Base-by-base conservation (phyloP, 148 eudicot genomes). In the Chenopodium formosanum region DNA sequence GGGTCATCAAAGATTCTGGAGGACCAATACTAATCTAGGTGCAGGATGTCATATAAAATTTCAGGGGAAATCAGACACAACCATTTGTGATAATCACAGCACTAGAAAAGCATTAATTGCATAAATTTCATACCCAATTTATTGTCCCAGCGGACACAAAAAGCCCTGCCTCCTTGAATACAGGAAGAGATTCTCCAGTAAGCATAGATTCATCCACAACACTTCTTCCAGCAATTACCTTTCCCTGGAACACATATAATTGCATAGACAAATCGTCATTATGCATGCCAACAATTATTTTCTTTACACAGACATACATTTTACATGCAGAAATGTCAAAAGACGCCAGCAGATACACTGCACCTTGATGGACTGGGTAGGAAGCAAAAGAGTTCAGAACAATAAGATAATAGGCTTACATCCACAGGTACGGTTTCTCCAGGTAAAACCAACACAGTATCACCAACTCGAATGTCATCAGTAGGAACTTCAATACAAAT, bases 121-220 rank as follows among this genome's bases (percentile, higher is more conserved):
- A 48, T 4, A 74, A 1, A 12, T 25, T 62, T 22, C 83, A 77
- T 93, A 95, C 98, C 98, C 98, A 95, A 85, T 95, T 95, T 77
- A 92, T 86, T 85, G 98, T 95, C 84, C 98, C 98, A 76, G 98
- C 92, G 66, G 97, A 93, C 70, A 93, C 96, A 62, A 60, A 76
- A 81, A 88, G 86, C 76, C 97, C 98, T 80, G 86, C 83, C 82
- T 92, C 97, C 90, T 95, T 95, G 85, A 91, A 92, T 29, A 95
- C 96, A 66, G 98, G 98, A 84, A 95, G 93, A 23, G 98, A 95
- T 80, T 95, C 98, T 67, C 98, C 98, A 70, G 94, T 93, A 84
- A 95, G 97, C 98, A 93, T 95, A 85, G 98, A 95, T 90, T 95
- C 98, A 70, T 95, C 98, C 83, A 95, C 98, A 77, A 93, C 96